A percentile compares a stretch with the other conserved stretches of the same genome.
Conservation (phyloP, 2,329 filamentous ascomycete species). For the Scortechinia acanthostroma region DNA sequence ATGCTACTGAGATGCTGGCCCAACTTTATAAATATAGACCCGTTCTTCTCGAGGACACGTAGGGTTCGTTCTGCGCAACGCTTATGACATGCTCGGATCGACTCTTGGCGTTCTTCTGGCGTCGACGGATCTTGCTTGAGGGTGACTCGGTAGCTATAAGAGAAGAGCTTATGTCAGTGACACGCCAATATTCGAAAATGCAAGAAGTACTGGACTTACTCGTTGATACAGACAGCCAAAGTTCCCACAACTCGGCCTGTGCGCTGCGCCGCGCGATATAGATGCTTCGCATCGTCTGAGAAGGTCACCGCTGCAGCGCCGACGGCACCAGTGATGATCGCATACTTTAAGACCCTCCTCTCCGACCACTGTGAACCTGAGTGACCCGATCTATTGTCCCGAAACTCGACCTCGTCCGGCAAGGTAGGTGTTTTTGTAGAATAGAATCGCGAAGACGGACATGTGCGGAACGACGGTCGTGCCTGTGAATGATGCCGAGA, state of each 20-base stretch:
- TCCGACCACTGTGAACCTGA: too few species aligned
- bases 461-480: neutral
- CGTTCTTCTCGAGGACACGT: slow-evolving; percentile 84
- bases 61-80: slow-evolving; percentile 85
- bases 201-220: slow-evolving; percentile 45
- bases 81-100: slow-evolving; percentile 79
- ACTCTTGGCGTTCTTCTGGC: slow-evolving; percentile 53
- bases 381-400: too few species aligned
- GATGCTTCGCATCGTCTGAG: slow-evolving; percentile 67
- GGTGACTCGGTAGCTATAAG: slow-evolving; percentile 73
- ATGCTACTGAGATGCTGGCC: slow-evolving; percentile 93
- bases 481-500: neutral
- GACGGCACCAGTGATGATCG: slow-evolving; percentile 17
- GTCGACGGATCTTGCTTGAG: slow-evolving; percentile 65
- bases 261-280: slow-evolving; percentile 69
- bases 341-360: too few species aligned
- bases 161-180: neutral
- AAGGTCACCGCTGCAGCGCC: slow-evolving; percentile 32
- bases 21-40: slow-evolving; percentile 96
- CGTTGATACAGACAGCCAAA: slow-evolving; percentile 77
- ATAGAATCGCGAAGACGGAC: too few species aligned
- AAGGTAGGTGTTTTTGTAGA: too few species aligned
- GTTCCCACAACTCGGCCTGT: slow-evolving; percentile 72
- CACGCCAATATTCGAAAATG: neutral
- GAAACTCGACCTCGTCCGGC: too few species aligned